Conservation (phyloP, 345 rosid species). For the Eucalyptus virginea region DNA sequence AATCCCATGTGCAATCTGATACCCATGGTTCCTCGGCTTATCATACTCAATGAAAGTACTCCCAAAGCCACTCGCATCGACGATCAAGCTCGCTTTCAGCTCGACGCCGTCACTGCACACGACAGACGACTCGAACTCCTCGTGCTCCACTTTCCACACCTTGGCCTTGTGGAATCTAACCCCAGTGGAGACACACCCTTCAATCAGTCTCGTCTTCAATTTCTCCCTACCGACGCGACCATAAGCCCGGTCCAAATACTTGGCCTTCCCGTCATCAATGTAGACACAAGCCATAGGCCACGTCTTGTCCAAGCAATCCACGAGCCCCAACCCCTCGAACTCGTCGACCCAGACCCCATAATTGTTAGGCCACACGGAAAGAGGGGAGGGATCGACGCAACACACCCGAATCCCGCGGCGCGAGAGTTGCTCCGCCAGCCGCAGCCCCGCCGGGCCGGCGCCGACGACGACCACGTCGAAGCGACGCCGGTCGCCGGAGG, state of each 20-base stretch:
- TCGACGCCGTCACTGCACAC: conserved; percentile 44
- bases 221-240: conserved; percentile 38
- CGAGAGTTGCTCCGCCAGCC: conserved; percentile 52
- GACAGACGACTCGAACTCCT: conserved; percentile 34
- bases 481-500: conserved; percentile 10
- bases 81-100: conserved; percentile 39
- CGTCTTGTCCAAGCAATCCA: conserved; percentile 41
- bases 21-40: conserved; percentile 49
- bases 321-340: conserved; percentile 40
- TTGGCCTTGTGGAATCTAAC: conserved; percentile 47
- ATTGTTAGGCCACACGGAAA: conserved; percentile 49
- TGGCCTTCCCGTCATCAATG: conserved; percentile 29
- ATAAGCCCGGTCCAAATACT: conserved; percentile 46
- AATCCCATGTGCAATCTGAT: conserved; percentile 64
- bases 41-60: conserved; percentile 30
- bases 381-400: conserved; percentile 62
- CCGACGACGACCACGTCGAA: conserved; percentile 54
- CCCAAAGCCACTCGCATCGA: conserved; percentile 56
- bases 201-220: conserved; percentile 30
- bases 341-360: conserved; percentile 79
- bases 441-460: conserved; percentile 61
- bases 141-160: conserved; percentile 47
- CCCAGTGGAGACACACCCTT: conserved; percentile 28
- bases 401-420: conserved; percentile 42
- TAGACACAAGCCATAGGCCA: conserved; percentile 45